Base-by-base conservation (phyloP, 257 asterid genomes). In the Solanum appendiculatum region DNA sequence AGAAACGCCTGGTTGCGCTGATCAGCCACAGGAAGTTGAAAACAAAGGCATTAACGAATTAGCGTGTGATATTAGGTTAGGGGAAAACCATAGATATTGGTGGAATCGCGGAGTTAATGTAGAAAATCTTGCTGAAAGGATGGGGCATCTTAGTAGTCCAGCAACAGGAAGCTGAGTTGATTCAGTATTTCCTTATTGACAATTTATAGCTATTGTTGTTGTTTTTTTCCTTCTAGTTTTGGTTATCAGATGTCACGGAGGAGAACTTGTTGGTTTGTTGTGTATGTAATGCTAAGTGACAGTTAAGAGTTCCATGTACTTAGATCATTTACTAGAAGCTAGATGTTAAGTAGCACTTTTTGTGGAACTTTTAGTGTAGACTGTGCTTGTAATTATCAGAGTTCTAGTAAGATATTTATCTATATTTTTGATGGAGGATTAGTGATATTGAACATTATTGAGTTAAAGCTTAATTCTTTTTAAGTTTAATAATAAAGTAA, bases 1-100 rank as follows among this genome's bases (percentile, higher is more conserved):
- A 0, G 98, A 96, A 90, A 91, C 93, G 15, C 97, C 96, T 27
- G 94, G 90, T 78, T 51, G 93, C 9, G 48, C 88, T 33, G 87
- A n/a, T n/a, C n/a, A 42, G 78, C 37, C 86, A 54, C 93, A 66
- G 88, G 94, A 92, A 85, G 95, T 87, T 68, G 91, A 92, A 42
- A 82, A 89, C 75, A 86, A 69, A 69, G 96, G 93, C 27, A 2
- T 54, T 16, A 88, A 86, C 3, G 88, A 89, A 56, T 87, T 74
- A 84, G 39, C 68, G 69, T 91, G 88, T 56, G 81, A 86, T 60
- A 82, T 88, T 86, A 77, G 86, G 86, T 88, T 88, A 70, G 83
- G 70, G 6, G 93, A 90, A 20, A 87, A 86, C 85, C 90, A 87
- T 37, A 87, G 91, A 87, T 90, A 86, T 88, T 95, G 96, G 96